phyloP scores from a whole-genome alignment of 73 alveolate species.

The Blepharisma japonicum region DNA sequence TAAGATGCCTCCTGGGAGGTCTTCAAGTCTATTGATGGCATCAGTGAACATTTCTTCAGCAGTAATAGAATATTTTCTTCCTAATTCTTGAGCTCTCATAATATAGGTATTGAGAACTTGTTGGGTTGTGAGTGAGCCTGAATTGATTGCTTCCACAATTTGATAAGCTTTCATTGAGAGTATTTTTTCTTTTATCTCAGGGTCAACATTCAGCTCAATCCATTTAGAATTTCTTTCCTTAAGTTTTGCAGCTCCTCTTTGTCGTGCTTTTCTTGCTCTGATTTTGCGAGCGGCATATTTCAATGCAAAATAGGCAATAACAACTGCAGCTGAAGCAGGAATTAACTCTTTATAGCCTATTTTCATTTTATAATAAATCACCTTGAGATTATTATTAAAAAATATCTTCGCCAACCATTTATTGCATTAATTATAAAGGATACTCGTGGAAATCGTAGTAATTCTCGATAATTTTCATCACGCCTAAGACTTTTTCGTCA shows the following conservation, averaged over 20 bases:
- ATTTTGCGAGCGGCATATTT: not conserved
- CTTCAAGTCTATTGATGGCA: conserved; percentile 19
- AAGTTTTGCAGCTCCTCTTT: not conserved
- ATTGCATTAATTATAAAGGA: not conserved
- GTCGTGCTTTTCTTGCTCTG: not conserved
- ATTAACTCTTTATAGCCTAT: not conserved
- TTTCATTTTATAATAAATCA: too few relatives aligned
- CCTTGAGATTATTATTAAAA: too few relatives aligned
- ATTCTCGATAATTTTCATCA: conserved; percentile 47
- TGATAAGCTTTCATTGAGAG: not conserved
- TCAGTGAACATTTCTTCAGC: conserved; percentile 27
- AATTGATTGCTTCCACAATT: not conserved
- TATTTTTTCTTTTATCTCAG: not conserved
- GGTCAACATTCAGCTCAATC: not conserved
- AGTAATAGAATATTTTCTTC: not conserved
- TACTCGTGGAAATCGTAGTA: not conserved
- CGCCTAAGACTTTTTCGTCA: conserved; percentile 60
- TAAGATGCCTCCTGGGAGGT: not conserved
- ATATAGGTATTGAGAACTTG: conserved; percentile 17
- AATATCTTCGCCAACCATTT: too few relatives aligned
- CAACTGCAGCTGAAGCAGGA: not conserved
- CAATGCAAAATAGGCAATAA: not conserved
- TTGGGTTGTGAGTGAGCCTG: not conserved
- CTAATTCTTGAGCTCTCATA: not conserved
- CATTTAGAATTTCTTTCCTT: not conserved